phyloP scores from a whole-genome alignment of 441 rosid species.

The Croton setiger region DNA sequence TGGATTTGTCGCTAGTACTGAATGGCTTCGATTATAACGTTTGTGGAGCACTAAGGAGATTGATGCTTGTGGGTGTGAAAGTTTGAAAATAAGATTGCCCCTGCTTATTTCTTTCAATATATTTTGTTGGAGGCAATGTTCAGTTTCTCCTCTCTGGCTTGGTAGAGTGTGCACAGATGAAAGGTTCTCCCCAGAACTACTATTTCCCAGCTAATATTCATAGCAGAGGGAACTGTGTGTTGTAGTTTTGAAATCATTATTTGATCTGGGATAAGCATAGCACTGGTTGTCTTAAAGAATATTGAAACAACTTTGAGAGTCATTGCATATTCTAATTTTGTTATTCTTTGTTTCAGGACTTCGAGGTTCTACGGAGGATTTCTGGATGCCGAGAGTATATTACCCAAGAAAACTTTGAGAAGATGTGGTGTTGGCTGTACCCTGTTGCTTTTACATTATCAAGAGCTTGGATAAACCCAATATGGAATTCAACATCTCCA shows the following conservation, averaged over 20 bases:
- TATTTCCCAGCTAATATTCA: background rate
- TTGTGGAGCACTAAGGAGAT: background rate
- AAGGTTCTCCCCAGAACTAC: background rate
- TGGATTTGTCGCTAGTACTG: background rate
- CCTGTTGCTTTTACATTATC: slow-evolving; percentile 71
- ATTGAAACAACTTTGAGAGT: background rate
- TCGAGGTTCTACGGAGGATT: slow-evolving; percentile 57
- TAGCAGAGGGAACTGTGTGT: background rate
- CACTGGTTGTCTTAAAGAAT: background rate
- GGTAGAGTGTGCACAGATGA: background rate
- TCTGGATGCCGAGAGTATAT: slow-evolving; percentile 67
- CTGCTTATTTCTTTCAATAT: background rate
- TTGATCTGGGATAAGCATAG: background rate
- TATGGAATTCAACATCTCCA: slow-evolving; percentile 65
- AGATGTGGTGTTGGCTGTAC: slow-evolving; percentile 88
- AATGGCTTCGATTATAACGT: no score
- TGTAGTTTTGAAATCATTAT: background rate
- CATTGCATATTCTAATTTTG: background rate
- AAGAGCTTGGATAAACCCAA: slow-evolving; percentile 43
- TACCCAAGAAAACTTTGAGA: slow-evolving; percentile 83
- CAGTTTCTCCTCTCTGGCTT: background rate
- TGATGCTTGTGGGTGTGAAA: background rate
- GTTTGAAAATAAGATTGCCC: background rate
- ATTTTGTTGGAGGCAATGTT: background rate
- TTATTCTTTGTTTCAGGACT: slow-evolving; percentile 47